A percentile compares a stretch with the other conserved stretches of the same genome.
Evolutionary conservation across 2,329 filamentous ascomycete species (phyloP).

Genomic region (Colletotrichum karsti): DNA sequence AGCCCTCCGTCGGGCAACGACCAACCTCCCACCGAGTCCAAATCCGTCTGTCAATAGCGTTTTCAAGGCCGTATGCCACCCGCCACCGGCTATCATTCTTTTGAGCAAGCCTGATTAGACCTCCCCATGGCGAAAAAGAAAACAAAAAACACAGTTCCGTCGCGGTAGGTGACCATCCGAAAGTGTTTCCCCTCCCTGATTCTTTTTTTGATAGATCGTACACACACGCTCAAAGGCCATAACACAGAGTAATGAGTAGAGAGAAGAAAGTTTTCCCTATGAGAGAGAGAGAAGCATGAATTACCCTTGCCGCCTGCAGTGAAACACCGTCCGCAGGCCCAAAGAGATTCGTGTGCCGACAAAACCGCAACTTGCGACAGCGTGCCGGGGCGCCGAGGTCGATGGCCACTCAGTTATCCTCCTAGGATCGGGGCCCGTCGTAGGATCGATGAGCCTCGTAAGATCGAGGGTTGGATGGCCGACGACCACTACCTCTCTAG

Average conservation of each 20-base stretch:
- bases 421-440: no score
- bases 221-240: conserved; percentile 32
- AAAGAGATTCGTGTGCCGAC: conserved; percentile 31
- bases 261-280: conserved; percentile 25
- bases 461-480: conserved; percentile 5
- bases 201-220: conserved; percentile 30
- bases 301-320: conserved; percentile 27
- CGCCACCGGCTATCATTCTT: conserved; percentile 27
- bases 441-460: neutral
- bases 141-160: conserved; percentile 32
- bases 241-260: conserved; percentile 31
- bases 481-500: conserved; percentile 46
- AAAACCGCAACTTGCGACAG: conserved; percentile 7
- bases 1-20: conserved; percentile 29
- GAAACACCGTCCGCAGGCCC: conserved; percentile 23
- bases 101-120: conserved; percentile 26
- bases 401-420: neutral
- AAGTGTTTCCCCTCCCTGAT: conserved; percentile 31
- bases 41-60: conserved; percentile 26
- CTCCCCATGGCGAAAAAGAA: conserved; percentile 29
- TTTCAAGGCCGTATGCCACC: conserved; percentile 28
- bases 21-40: conserved; percentile 26
- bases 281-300: conserved; percentile 27
- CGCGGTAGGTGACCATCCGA: conserved; percentile 29
- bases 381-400: conserved; percentile 11